These are phyloP conservation scores for Pythium brachiatum DNA, from an alignment of 352 stramenopile genomes.

Conservation along the genomic window DNA sequence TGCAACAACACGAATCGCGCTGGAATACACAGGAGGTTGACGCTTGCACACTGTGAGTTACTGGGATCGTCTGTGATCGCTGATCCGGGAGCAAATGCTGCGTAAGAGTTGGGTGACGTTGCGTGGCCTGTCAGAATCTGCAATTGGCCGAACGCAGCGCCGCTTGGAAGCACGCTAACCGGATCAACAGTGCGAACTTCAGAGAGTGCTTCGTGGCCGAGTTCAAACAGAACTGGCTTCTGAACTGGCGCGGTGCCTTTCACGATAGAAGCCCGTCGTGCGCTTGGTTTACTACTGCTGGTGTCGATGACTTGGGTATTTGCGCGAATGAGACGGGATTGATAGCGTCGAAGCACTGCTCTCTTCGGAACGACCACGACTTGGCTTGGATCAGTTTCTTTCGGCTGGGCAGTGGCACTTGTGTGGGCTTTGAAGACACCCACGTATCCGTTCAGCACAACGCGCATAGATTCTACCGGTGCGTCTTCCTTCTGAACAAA, in stretches of 20 bases:
- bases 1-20: slow-evolving; percentile 26
- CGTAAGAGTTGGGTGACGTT: slow-evolving; percentile 40
- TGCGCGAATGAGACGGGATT: slow-evolving; percentile 34
- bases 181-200: slow-evolving; percentile 23
- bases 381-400: not conserved
- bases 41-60: not conserved
- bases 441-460: slow-evolving; percentile 46
- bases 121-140: slow-evolving; percentile 36
- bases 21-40: slow-evolving; percentile 34
- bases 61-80: not conserved
- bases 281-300: slow-evolving; percentile 2
- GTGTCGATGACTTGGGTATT: slow-evolving; percentile 24
- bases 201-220: not conserved
- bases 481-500: slow-evolving; percentile 44
- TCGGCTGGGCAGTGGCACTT: not conserved
- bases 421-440: slow-evolving; percentile 37
- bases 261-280: slow-evolving; percentile 13
- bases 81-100: slow-evolving; percentile 25
- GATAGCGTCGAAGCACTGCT: slow-evolving; percentile 27
- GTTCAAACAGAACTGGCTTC: slow-evolving; percentile 1
- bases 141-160: slow-evolving; percentile 40
- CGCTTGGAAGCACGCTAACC: slow-evolving; percentile 36
- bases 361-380: slow-evolving; percentile 12
- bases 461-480: slow-evolving; percentile 25
- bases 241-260: not conserved